Evolutionary conservation across 306 rosid genomes (phyloP), one percentile per base, ranked within the genome.

Genomic region (Prunus padus): DNA sequence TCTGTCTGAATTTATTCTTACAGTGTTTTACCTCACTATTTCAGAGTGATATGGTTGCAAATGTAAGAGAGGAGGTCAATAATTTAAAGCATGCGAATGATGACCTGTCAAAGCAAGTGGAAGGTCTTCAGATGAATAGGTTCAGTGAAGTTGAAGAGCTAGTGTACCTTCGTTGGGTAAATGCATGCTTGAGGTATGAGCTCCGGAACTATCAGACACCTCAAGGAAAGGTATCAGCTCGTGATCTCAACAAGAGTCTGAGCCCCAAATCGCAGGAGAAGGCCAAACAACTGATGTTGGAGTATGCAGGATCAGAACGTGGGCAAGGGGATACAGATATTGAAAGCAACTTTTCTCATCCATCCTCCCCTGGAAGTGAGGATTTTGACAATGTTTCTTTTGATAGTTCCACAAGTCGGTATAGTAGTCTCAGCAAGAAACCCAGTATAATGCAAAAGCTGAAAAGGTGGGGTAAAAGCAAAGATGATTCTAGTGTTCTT

Each of bases 341-440:
- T 31, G 99, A 96, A 37, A 96, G 99, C 87, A 92, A 96, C 80
- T 88, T 88, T 76, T 96, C 98, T 65, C 98, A 96, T 54, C 97
- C 97, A 14, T 95, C 99, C 74, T 95, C 99, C 77, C 97, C 99
- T 5, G 97, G 99, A 77, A 96, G 99, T 81, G 99, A 96, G 79
- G 99, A 96, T 79, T 89, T 92, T 75, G 99, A 92, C 62, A 96
- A 90, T 87, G 87, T 86, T 70, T 96, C 98, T 25, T 82, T 92
- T 18, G 97, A 96, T 71, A 95, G 99, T 88, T 89, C 83, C 51
- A 77, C 31, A 1, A 89, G 96, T 80, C 89, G 89, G 79, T 78
- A 86, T 57, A 89, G 91, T 71, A 90, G 71, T 78, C 77, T 92
- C 65, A 89, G 88, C 84, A 91, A 90, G 90, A 90, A 88, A 84